Base-by-base conservation (phyloP, 805 yeast species). In the Cyberlindnera veronae region DNA sequence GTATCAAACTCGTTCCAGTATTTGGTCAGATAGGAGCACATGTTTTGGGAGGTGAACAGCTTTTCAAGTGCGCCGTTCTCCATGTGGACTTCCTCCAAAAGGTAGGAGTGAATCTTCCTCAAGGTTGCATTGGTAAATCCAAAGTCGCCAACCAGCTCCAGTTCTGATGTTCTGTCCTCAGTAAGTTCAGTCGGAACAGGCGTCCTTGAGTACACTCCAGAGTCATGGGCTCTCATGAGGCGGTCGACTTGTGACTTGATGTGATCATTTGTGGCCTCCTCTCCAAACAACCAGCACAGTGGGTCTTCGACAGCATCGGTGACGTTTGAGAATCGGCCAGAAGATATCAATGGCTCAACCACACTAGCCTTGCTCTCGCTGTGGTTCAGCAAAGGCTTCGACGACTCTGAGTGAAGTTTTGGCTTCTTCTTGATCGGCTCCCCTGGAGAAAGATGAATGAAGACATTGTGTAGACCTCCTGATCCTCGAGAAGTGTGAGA, bases 1-100 rank as follows among this genome's bases (percentile, higher is more conserved):
- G 61, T 47, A 45, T 60, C 63, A 41, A 68, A 68, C 31, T 57
- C 50, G 5, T 45, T 44, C 72, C 73, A 70, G 44, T 55, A 67
- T 9, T 51, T 50, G 10, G 49, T 45, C 9, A 64, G 36, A 41
- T 57, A 66, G 9, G 17, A 20, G 18, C 49, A 38, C 3, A 54
- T 29, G 11, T 42, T 34, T 7, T 30, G 26, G 2, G 11, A 24
- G 28, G 15, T 22, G 6, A 43, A 21, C 11, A 36, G 27, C 12
- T 7, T n/a, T n/a, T n/a, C n/a, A n/a, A n/a, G n/a, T n/a, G n/a
- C n/a, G n/a, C n/a, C n/a, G n/a, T n/a, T n/a, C n/a, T n/a, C n/a
- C n/a, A n/a, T n/a, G n/a, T n/a, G n/a, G n/a, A n/a, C n/a, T n/a
- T n/a, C n/a, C n/a, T n/a, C n/a, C n/a, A n/a, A n/a, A 29, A 18